phyloP scores from a whole-genome alignment of 768 basidiomycete species.

The Leccinum imitatum region DNA sequence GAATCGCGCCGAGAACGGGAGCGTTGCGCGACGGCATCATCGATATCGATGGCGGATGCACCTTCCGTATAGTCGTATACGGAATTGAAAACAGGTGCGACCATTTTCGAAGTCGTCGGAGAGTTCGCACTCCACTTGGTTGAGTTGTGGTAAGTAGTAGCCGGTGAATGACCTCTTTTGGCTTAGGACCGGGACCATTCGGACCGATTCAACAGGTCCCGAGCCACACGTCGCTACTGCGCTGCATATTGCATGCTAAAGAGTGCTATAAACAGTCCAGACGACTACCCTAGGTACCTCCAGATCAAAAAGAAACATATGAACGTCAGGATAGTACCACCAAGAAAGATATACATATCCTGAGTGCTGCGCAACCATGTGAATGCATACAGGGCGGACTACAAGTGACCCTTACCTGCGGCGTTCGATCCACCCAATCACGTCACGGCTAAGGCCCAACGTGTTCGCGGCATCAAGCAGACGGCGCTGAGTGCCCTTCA shows the following conservation, averaged over 20 bases:
- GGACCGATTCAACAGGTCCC: not conserved
- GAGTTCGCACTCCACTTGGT: not conserved
- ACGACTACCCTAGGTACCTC: constrained; percentile 72
- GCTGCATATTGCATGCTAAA: not conserved
- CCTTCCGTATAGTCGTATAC: constrained; percentile 81
- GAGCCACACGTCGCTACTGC: constrained; percentile 5
- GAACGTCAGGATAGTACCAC: constrained; percentile 83
- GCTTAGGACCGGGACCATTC: not conserved
- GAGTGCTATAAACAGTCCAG: constrained; percentile 1
- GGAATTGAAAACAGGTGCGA: constrained; percentile 13
- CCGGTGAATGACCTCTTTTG: constrained; percentile 11
- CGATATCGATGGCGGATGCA: constrained; percentile 74
- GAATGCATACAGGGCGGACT: not conserved
- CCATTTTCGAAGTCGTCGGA: constrained; percentile 15
- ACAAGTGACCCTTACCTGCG: constrained; percentile 58
- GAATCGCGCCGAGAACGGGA: constrained; percentile 65
- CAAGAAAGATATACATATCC: constrained; percentile 92
- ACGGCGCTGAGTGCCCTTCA: constrained; percentile 91
- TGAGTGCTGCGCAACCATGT: constrained; percentile 62
- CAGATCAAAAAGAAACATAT: constrained; percentile 93
- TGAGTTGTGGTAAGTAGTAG: not conserved
- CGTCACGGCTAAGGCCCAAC: constrained; percentile 87
- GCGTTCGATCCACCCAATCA: constrained; percentile 96
- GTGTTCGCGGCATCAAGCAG: constrained; percentile 92
- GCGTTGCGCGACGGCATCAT: constrained; percentile 51